phyloP scores from a whole-genome alignment of 441 rosid species.

The Populus tomentosa region DNA sequence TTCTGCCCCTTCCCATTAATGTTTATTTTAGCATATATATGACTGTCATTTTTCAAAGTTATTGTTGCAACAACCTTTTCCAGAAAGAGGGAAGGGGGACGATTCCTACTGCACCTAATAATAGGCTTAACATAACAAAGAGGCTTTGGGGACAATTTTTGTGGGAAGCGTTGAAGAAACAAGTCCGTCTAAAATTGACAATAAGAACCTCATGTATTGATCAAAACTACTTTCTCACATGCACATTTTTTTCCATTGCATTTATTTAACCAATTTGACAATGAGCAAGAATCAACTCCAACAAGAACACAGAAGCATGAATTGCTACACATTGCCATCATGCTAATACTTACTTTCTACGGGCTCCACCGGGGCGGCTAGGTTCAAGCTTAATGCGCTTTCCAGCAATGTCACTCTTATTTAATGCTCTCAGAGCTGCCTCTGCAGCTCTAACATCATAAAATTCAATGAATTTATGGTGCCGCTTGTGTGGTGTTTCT shows the following conservation, averaged over 20 bases:
- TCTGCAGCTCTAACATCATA: constrained; percentile 97
- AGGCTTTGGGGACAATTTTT: neutral
- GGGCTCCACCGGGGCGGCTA: constrained; percentile 99
- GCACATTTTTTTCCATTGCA: neutral
- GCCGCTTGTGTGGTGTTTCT: constrained; percentile 99
- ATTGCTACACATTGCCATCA: neutral
- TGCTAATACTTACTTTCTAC: constrained; percentile 62
- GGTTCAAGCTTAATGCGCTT: constrained; percentile 98
- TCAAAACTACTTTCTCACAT: neutral
- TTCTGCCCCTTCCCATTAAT: neutral
- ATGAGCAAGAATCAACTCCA: neutral
- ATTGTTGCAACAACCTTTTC: neutral
- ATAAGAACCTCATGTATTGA: neutral
- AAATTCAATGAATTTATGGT: constrained; percentile 94
- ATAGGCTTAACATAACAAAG: neutral
- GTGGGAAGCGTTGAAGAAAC: neutral
- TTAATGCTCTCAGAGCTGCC: constrained; percentile 86
- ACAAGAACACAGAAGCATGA: neutral
- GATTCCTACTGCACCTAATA: neutral
- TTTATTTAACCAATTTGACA: neutral
- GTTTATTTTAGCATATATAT: neutral
- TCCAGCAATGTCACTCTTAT: constrained; percentile 95
- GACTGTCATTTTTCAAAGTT: neutral
- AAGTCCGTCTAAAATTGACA: neutral
- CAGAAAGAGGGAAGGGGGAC: too few relatives aligned